Base-by-base conservation (phyloP, 2,329 filamentous ascomycete genomes). In the Penicillium sp. region DNA sequence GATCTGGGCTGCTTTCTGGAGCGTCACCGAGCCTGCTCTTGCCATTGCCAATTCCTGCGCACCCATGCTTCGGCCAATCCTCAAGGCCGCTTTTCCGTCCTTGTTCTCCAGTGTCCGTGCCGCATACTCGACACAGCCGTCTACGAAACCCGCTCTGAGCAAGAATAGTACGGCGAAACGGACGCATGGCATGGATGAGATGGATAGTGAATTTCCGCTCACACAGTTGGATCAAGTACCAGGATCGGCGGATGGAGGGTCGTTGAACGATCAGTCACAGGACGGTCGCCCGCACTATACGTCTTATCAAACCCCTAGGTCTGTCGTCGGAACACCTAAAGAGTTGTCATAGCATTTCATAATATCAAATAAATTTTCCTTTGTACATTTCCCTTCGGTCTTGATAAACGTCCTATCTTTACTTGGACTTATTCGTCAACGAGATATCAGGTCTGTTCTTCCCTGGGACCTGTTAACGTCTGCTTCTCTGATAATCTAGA, bases 1-100 rank as follows among this genome's bases (percentile, higher is more conserved):
- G 51, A 59, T 51, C 10, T 54, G 48, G 50, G 58, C 57, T 31
- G 57, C 56, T 10, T 60, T 63, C 43, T 63, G 59, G 57, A 62
- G 59, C 46, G 58, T 61, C 8, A 54, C 59, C 8, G 60, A 63
- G 40, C 61, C 59, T 1, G 56, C 55, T 7, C 50, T 63, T 8
- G 60, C 59, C 19, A 56, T 59, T 28, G 40, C 48, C 21, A 61
- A 61, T 24, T 52, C 57, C 6, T 63, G 59, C 24, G 51, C 60
- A 2, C 61, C 59, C 13, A 55, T 63, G 53, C 56, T 64, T 17
- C 57, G 59, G 2, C 61, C 59, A 0, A 42, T 61, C 6, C 41
- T 60, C 8, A 57, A 57, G 31, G 47, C 53, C 6, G 47, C 39
- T 2, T 59, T 56, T 5, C 57, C 55, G 7, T 38, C 21, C 3